These are phyloP conservation scores for Hypoxylon sp. DNA, from an alignment of 2,329 filamentous ascomycete genomes.

Conservation along the genomic window DNA sequence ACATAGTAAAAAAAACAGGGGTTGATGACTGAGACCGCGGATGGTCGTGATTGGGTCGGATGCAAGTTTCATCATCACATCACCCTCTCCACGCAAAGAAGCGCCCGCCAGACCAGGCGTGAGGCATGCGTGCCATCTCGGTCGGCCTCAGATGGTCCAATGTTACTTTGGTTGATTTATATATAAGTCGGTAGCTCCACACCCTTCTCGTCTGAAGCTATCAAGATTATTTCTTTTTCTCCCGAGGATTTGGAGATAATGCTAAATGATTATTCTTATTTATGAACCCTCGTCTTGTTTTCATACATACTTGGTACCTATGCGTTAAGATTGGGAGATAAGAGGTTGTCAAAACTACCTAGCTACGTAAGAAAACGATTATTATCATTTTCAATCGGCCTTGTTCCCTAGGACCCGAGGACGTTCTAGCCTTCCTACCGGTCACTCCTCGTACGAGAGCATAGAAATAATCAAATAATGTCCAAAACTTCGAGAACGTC, in stretches of 20 bases:
- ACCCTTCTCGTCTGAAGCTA: conserved; percentile 21
- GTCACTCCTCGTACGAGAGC: not conserved
- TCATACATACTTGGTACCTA: not conserved
- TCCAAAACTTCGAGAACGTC: conserved; percentile 32
- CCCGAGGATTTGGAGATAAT: not conserved
- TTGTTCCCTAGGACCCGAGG: not conserved
- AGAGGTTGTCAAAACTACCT: not conserved
- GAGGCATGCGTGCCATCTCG: conserved; percentile 31
- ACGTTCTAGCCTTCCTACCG: conserved; percentile 7
- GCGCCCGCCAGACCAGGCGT: conserved; percentile 32
- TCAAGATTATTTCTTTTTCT: not conserved
- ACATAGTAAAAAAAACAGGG: no score
- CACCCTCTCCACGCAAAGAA: conserved; percentile 34
- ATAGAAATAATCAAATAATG: conserved; percentile 30
- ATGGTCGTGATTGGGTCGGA: conserved; percentile 37
- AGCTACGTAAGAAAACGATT: conserved; percentile 5
- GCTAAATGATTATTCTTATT: not conserved
- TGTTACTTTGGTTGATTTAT: conserved; percentile 29
- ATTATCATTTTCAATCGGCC: not conserved
- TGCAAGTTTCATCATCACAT: conserved; percentile 46
- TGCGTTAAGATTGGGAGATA: not conserved
- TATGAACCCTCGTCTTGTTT: conserved; percentile 10
- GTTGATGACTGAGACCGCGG: conserved; percentile 37
- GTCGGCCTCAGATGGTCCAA: conserved; percentile 27
- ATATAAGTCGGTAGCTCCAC: conserved; percentile 34